Evolutionary conservation across 1,284 basidiomycete species (phyloP), one percentile per base, ranked within the genome.

Genomic region (Leccinum fuscescens): DNA sequence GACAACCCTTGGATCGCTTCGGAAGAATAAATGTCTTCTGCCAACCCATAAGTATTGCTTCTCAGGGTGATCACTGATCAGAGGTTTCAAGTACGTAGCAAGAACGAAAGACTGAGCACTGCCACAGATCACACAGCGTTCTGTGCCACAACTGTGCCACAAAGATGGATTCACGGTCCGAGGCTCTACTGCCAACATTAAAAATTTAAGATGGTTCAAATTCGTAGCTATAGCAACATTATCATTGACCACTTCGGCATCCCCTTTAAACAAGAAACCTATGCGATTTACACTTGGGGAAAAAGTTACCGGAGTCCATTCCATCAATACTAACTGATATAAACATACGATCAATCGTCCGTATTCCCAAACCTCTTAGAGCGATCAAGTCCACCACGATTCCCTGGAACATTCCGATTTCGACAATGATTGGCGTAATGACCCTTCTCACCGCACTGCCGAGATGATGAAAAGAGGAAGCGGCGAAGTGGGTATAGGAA

Each of bases 351-450:
- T 69, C 37, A 69, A 59, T 77, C 76, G 2, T 77, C 77, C 3
- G 69, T 69, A 20, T 69, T 76, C 51, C 65, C 72, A 60, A 58
- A 78, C 61, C 77, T 69, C 63, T 59, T 72, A 22, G 69, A 66
- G 52, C 80, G 74, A 66, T 90, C 88, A 46, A 84, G 74, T 14
- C 90, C 90, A 61, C 90, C 89, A 52, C 89, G 81, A 70, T 89
- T 91, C 22, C 91, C 90, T 60, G 91, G 91, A 35, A 92, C 86
- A 72, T 92, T 92, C 61, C 89, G 80, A 76, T 94, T 93, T 60
- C 90, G 84, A 76, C 94, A 96, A 66, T 92, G 86, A 72, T 96
- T 96, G n/a, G 94, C 94, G 71, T 96, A 96, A 73, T 97, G 94
- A 1, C 94, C 94, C 69, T 90, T 89, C 76, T 94, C 90, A 54